Evolutionary conservation across 805 yeast genomes (phyloP), one percentile per base, ranked within the genome.

Genomic region (Saccharomycopsis schoenii): DNA sequence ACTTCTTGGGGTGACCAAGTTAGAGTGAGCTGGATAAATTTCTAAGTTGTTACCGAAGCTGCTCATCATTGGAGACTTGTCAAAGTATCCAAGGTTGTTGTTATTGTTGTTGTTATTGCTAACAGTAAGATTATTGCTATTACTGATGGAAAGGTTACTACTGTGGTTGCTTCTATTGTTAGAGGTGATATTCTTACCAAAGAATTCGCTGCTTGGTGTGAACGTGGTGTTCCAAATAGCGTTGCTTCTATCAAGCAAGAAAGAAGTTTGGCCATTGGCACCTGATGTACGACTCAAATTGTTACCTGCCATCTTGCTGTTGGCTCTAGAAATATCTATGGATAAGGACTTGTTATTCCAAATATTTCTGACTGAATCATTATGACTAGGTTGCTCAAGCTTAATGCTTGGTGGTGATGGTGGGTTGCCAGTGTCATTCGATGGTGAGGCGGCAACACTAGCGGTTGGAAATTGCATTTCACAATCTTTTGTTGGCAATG

Each of bases 141-240:
- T 39, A 17, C 15, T 57, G 34, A 29, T 55, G 2, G 55, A 41
- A 34, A 60, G 60, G 37, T 57, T 57, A 14, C 21, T 42, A 54
- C 47, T 62, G 21, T 54, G 47, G 57, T 21, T 56, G 50, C 8
- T 43, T 14, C 42, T 51, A 25, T 58, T 59, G 39, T 55, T 51
- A 15, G 61, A 25, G 21, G 62, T 58, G 50, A 60, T 58, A 37
- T 50, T 58, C 36, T 54, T 60, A 12, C 63, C 62, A 55, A 63
- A 63, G 24, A 61, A 60, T 37, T 63, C 62, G 15, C 58, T 19
- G 43, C 60, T 58, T 25, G 63, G 62, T 37, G 65, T 63, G 40
- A 61, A 61, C 11, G 47, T 40, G 34, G 54, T 15, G 19, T 47
- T 47, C 52, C 52, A 47, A 47, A 47, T 47, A 47, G 10, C 52